Percentiles rank a stretch among this genome's conserved stretches.
These are phyloP conservation scores for Cynanchum wilfordii DNA, from an alignment of 257 asterid species.

Conservation along the genomic window DNA sequence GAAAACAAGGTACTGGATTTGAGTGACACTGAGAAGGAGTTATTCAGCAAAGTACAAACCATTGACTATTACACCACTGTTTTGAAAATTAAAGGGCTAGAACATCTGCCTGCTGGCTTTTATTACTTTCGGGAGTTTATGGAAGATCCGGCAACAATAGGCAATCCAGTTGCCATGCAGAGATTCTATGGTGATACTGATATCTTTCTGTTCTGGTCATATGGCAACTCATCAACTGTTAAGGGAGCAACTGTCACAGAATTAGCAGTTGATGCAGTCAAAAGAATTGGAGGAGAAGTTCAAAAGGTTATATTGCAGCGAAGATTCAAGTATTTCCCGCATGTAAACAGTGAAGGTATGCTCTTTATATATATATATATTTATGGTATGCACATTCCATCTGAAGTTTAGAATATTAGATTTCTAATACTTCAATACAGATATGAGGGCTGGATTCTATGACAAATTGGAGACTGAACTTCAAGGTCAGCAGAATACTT, in stretches of 20 bases:
- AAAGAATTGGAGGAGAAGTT: conserved; percentile 68
- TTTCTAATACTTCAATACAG: conserved; percentile 27
- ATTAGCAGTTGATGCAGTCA: conserved; percentile 57
- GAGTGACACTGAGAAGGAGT: conserved; percentile 55
- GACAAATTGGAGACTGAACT: conserved; percentile 54
- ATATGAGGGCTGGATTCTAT: conserved; percentile 65
- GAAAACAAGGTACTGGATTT: conserved; percentile 43
- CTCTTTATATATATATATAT: background rate
- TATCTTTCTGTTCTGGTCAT: conserved; percentile 77
- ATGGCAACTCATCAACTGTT: conserved; percentile 56
- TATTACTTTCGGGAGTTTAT: conserved; percentile 73
- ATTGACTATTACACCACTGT: conserved; percentile 80
- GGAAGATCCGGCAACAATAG: conserved; percentile 71
- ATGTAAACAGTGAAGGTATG: conserved; percentile 64
- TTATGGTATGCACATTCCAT: background rate
- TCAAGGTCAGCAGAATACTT: conserved; percentile 72
- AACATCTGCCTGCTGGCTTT: conserved; percentile 68
- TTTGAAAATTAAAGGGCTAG: conserved; percentile 68
- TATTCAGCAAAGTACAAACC: conserved; percentile 58
- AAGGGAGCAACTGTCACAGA: conserved; percentile 43
- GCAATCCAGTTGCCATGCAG: conserved; percentile 85
- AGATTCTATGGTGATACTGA: conserved; percentile 54
- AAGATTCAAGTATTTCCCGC: conserved; percentile 74
- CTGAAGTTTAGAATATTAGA: conserved; percentile 1
- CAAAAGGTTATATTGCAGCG: conserved; percentile 43